Evolutionary conservation across 306 rosid species (phyloP), one percentile per base, ranked within the genome.

Genomic region (Trifolium dubium): DNA sequence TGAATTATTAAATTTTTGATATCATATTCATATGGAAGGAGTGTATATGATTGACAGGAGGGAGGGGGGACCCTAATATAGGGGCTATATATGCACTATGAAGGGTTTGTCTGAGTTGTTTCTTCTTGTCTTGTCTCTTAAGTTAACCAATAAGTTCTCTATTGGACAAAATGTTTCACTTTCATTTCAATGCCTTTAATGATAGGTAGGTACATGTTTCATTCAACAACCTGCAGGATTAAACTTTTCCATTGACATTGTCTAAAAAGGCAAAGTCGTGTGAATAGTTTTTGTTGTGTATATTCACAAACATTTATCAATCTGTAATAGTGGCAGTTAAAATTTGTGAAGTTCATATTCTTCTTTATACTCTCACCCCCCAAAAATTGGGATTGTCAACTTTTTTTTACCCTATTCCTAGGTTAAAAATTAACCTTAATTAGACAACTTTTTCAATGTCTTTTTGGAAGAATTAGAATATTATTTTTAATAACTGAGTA

Each of bases 71-170:
- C 81, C 81, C 55, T 28, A 64, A 14, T 62, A 19, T 43, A 71
- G 69, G 32, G 75, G 11, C 64, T 58, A 54, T 14, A 17, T 75
- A 17, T 75, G 77, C 71, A 60, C 62, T 37, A 28, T 62, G 67
- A 54, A 44, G 68, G 73, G 66, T 40, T 65, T 77, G 83, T 81
- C 77, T 75, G 73, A 72, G 82, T 85, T 60, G 83, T 85, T 81
- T 85, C 67, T 64, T 73, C 40, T 76, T 73, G 85, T 81, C 81
- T 69, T 69, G 35, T 46, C 55, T 43, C 56, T 19, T n/a, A 30
- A 74, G 71, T 66, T 72, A 50, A 44, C 77, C n/a, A 64, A 66
- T 61, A 29, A 68, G 54, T 75, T 37, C 44, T 30, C 76, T 31
- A 31, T 14, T 61, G 82, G 77, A 76, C 82, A 72, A 67, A 77